phyloP scores from a whole-genome alignment of 164 flowering plant species.

The Annona cherimola region DNA sequence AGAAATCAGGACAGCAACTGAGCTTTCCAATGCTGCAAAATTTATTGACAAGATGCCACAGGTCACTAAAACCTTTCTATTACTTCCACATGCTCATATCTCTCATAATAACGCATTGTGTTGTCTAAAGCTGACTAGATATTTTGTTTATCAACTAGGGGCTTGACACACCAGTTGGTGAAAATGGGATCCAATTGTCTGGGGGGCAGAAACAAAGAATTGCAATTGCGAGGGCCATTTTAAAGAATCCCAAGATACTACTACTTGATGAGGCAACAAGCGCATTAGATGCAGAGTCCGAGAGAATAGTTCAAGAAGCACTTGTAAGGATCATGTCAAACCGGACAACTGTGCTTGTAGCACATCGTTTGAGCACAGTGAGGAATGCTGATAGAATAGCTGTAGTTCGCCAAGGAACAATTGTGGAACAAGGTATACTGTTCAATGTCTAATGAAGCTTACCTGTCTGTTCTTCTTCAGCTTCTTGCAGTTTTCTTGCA shows the following conservation, averaged over 20 bases:
- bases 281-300: constrained; percentile 64
- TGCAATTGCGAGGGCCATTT: constrained; percentile 65
- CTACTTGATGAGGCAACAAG: constrained; percentile 83
- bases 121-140: constrained; percentile 40
- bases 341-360: constrained; percentile 62
- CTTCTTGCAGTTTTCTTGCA: constrained; percentile 20
- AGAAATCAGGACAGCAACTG: constrained; percentile 52
- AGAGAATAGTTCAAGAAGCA: constrained; percentile 58
- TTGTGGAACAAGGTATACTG: constrained; percentile 59
- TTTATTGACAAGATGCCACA: constrained; percentile 62
- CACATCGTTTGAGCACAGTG: constrained; percentile 72
- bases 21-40: constrained; percentile 68
- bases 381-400: constrained; percentile 60
- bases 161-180: constrained; percentile 63
- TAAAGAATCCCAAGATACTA: constrained; percentile 61
- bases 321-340: constrained; percentile 40
- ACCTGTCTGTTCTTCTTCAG: constrained; percentile 19
- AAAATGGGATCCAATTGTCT: constrained; percentile 64
- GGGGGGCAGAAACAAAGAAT: constrained; percentile 83
- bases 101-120: constrained; percentile 22
- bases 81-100: neutral
- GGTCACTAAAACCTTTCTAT: constrained; percentile 19
- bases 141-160: constrained; percentile 58
- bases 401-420: constrained; percentile 58
- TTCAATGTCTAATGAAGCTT: neutral